Percentiles rank a stretch among this genome's conserved stretches.
These are phyloP conservation scores for Phialophora expanda DNA, from an alignment of 2,329 filamentous ascomycete genomes.

Conservation along the genomic window DNA sequence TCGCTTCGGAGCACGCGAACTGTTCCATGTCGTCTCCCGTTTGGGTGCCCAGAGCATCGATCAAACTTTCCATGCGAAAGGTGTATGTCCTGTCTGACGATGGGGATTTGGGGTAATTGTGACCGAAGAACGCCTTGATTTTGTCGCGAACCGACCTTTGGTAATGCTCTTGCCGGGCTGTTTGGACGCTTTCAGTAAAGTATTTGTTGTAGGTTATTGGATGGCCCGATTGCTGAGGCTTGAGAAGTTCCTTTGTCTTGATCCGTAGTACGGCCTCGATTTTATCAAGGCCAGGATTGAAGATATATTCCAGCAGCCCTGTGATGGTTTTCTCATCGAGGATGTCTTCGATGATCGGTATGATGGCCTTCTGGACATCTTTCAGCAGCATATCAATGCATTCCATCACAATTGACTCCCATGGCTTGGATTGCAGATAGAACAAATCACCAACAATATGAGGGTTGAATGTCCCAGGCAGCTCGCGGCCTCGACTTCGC, in stretches of 20 bases:
- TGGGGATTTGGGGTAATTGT: not conserved
- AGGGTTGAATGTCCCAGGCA: conserved; percentile 63
- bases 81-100: not conserved
- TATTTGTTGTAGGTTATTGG: conserved; percentile 48
- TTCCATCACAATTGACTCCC: conserved; percentile 51
- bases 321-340: conserved; percentile 50
- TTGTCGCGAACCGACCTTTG: conserved; percentile 4
- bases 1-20: conserved; percentile 47
- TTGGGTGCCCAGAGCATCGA: conserved; percentile 21
- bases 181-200: conserved; percentile 45
- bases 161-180: conserved; percentile 17
- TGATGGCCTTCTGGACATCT: conserved; percentile 46
- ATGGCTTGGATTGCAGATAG: conserved; percentile 61
- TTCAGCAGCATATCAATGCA: conserved; percentile 48
- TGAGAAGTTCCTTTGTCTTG: conserved; percentile 55
- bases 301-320: conserved; percentile 46
- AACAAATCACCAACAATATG: conserved; percentile 66
- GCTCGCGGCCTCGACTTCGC: conserved; percentile 59
- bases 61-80: conserved; percentile 21
- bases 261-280: conserved; percentile 46
- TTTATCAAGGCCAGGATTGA: conserved; percentile 51
- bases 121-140: conserved; percentile 11
- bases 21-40: conserved; percentile 46
- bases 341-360: conserved; percentile 45
- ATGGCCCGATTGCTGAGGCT: conserved; percentile 50